Base-by-base conservation (phyloP, 495 filamentous ascomycete genomes). In the Neurospora sp. region DNA sequence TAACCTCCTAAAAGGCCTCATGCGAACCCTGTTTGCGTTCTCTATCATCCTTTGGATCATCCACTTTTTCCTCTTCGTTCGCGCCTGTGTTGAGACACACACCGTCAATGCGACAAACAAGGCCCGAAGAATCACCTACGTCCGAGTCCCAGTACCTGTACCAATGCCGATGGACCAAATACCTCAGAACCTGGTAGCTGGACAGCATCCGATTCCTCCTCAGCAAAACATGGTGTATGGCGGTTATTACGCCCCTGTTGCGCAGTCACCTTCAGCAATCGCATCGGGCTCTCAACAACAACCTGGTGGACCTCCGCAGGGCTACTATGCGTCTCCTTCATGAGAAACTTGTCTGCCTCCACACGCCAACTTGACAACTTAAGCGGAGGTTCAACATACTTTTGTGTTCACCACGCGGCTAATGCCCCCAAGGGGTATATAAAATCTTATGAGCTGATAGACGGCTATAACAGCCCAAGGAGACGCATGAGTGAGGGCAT, bases 71-170 rank as follows among this genome's bases (percentile, higher is more conserved):
- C 79, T 86, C 7, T 85, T 86, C 72, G 75, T 83, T 14, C 70
- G 82, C n/a, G 82, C 83, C 1, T 86, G 85, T 48, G 78, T 83
- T 74, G 83, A 85, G 35, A 83, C 82, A 16, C 72, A 80, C 70
- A 77, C 74, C 66, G 72, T 78, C 41, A 82, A 83, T 71, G 5
- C 39, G 35, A 41, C n/a, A 1, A 72, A 41, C 35, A 69, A 27
- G 8, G 39, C 75, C 12, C 73, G 31, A 38, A 59, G 31, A 31
- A 72, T 42, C 6, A 69, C 75, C 20, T 66, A 73, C 39, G 59
- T 78, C 44, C 35, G 31, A 12, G 76, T 78, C 12, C 71, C 72
- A 39, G 20, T 71, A 41, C 44, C 72, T 2, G 39, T 70, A 70
- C 42, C 54, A 16, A 66, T 66, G 54, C 27, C 27, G 27, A 39